A percentile compares a stretch with the other conserved stretches of the same genome.
Evolutionary conservation across 2,329 filamentous ascomycete genomes (phyloP).

Genomic region (Magnaporthiopsis incrustans): DNA sequence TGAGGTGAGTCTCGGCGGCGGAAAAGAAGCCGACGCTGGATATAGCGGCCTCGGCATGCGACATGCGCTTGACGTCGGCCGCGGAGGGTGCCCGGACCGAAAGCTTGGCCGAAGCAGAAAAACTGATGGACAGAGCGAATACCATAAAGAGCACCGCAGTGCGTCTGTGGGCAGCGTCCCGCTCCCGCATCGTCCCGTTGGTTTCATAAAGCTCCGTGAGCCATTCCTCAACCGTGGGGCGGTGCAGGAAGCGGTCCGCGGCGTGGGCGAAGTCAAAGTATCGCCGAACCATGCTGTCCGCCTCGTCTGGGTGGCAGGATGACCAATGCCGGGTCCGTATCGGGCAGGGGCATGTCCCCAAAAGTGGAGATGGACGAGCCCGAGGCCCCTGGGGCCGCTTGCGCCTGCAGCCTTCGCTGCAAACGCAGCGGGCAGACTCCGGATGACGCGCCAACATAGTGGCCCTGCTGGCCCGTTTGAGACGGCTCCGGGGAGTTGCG

Average conservation of each 20-base stretch:
- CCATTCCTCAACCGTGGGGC: slow-evolving; percentile 31
- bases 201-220: slow-evolving; percentile 37
- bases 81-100: neutral
- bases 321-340: slow-evolving; percentile 34
- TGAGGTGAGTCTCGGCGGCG: slow-evolving; percentile 28
- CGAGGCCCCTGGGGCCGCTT: neutral
- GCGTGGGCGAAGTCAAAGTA: slow-evolving; percentile 36
- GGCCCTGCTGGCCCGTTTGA: slow-evolving; percentile 35
- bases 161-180: slow-evolving; percentile 30
- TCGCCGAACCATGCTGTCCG: slow-evolving; percentile 21
- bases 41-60: neutral
- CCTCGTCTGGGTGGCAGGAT: slow-evolving; percentile 27
- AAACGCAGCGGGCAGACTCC: slow-evolving; percentile 39
- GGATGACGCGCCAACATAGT: slow-evolving; percentile 39
- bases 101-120: neutral
- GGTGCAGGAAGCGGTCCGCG: slow-evolving; percentile 35
- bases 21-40: slow-evolving; percentile 23
- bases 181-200: slow-evolving; percentile 28
- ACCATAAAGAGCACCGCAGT: slow-evolving; percentile 28
- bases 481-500: slow-evolving; percentile 36
- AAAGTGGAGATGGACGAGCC: slow-evolving; percentile 3
- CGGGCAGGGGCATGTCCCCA: slow-evolving; percentile 26
- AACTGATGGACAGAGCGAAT: slow-evolving; percentile 35
- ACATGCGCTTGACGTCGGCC: neutral
- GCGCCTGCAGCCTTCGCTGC: slow-evolving; percentile 19